Evolutionary conservation across 2,329 filamentous ascomycete genomes (phyloP), one percentile per base, ranked within the genome.

Genomic region (Calonectria multiphialidica): DNA sequence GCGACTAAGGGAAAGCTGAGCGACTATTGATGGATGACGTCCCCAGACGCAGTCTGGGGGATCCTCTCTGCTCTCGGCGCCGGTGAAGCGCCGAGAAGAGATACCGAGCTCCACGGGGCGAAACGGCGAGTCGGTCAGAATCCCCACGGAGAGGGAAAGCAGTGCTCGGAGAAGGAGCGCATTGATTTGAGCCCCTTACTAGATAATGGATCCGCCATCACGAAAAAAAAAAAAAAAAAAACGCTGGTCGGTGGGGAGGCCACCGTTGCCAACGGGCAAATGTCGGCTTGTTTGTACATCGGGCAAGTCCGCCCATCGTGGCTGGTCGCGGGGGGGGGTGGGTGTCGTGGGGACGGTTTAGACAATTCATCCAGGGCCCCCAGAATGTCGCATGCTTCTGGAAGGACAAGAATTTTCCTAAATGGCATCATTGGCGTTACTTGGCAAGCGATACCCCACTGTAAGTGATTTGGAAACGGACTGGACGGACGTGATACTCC

Each of bases 41-140:
- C 66, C 62, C 71, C 53, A 37, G 71, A 71, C 63, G 37, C 68
- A 73, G 68, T 72, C 73, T 75, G 75, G 73, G 42, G 73, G 75
- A 74, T 59, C 75, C 64, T 61, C 72, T 71, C 69, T 65, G 55
- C 62, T 70, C 72, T 80, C 79, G 78, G 78, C 76, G 78, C 81
- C 78, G 80, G 80, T 68, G 74, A 81, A 81, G 77, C 77, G 77
- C 79, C 80, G 81, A 82, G 70, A 68, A 75, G 70, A 71, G 71
- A 74, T 69, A 78, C 75, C 70, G 74, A 69, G 61, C 47, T 69
- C 59, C 67, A 65, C 57, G 69, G 72, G 49, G 70, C 59, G 59
- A 76, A 69, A 75, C 66, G 74, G 74, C 44, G 72, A 67, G 42
- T 66, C 68, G 71, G 65, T 37, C 49, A 75, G 76, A 70, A 78